Evolutionary conservation across 2,329 filamentous ascomycete species (phyloP).

Genomic region (Phoma herbarum): DNA sequence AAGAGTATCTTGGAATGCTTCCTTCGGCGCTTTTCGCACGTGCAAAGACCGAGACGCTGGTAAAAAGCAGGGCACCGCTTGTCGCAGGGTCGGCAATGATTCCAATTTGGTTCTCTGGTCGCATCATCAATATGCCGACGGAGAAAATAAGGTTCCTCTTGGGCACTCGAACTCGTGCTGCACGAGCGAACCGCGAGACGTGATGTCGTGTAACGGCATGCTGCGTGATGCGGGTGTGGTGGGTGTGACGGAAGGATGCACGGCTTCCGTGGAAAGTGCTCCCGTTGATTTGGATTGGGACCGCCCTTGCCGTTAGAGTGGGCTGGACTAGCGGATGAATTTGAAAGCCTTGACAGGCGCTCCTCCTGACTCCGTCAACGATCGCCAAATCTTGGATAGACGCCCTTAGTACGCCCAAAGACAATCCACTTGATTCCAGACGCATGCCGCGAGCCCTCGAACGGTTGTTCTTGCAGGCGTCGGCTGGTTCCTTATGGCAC

Average conservation of each 20-base stretch:
- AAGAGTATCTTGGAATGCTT: neutral
- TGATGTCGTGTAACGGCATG: neutral
- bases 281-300: neutral
- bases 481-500: neutral
- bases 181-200: neutral
- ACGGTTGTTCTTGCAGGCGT: neutral
- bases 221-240: neutral
- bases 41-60: constrained; percentile 1
- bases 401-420: neutral
- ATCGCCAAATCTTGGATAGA: constrained; percentile 5
- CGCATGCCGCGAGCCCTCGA: constrained; percentile 2
- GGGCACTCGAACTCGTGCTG: neutral
- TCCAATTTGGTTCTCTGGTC: neutral
- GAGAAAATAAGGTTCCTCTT: neutral
- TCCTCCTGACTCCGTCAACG: neutral
- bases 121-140: neutral
- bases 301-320: constrained; percentile 7
- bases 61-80: neutral
- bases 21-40: constrained; percentile 4
- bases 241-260: neutral
- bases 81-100: neutral
- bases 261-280: neutral
- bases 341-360: constrained; percentile 16
- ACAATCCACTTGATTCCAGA: neutral
- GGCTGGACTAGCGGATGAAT: constrained; percentile 9